Conservation (phyloP, 2,329 filamentous ascomycete species). For the Cercospora citrullina region DNA sequence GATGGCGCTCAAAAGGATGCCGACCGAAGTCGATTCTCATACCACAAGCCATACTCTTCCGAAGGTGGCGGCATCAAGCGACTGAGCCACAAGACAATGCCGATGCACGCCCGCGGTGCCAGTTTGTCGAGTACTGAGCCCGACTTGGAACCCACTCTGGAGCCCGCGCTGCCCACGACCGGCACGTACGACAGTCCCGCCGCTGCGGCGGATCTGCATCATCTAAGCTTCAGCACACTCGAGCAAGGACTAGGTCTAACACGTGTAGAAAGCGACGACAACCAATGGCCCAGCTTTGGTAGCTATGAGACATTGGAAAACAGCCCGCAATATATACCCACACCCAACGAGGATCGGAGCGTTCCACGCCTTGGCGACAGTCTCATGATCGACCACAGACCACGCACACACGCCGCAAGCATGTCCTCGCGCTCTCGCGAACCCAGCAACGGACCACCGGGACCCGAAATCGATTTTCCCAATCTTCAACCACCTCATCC, state of each 20-base stretch:
- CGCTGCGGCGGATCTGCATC: slow-evolving; percentile 5
- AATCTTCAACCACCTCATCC: slow-evolving; percentile 34
- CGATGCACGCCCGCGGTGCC: slow-evolving; percentile 37
- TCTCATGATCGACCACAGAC: slow-evolving; percentile 18
- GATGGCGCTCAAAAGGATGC: slow-evolving; percentile 32
- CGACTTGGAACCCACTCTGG: slow-evolving; percentile 30
- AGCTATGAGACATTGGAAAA: slow-evolving; percentile 22
- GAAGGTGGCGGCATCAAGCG: slow-evolving; percentile 35
- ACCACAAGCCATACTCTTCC: slow-evolving; percentile 41
- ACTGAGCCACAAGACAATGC: slow-evolving; percentile 33
- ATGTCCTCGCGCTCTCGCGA: slow-evolving; percentile 23
- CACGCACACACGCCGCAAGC: slow-evolving; percentile 21
- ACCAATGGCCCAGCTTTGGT: slow-evolving; percentile 26
- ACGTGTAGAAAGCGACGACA: slow-evolving; percentile 15
- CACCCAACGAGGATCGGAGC: slow-evolving; percentile 3
- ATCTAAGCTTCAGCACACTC: slow-evolving; percentile 19
- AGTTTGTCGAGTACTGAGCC: slow-evolving; percentile 38
- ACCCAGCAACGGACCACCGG: slow-evolving; percentile 22
- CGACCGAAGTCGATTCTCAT: slow-evolving; percentile 38
- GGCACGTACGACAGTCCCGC: neutral
- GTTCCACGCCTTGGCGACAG: slow-evolving; percentile 21
- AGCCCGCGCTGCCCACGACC: slow-evolving; percentile 12
- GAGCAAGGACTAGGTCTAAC: slow-evolving; percentile 15
- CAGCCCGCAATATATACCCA: slow-evolving; percentile 19
- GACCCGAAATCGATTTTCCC: slow-evolving; percentile 35